A percentile compares a stretch with the other conserved stretches of the same genome.
phyloP scores from a whole-genome alignment of 2,329 filamentous ascomycete genomes.

The Claviceps fusiformis region DNA sequence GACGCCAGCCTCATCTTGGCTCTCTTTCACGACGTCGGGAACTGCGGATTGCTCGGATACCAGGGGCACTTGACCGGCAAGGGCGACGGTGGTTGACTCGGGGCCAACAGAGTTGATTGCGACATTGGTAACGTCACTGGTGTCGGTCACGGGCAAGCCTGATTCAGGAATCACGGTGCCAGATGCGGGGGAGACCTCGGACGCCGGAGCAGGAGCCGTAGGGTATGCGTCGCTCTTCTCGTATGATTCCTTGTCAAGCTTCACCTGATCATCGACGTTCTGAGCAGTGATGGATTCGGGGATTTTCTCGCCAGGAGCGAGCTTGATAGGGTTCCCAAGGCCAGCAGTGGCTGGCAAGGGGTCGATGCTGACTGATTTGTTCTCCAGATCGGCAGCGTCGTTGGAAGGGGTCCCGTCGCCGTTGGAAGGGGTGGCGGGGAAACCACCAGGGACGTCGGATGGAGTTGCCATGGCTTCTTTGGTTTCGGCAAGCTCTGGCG shows the following conservation, averaged over 20 bases:
- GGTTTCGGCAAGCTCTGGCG: slow-evolving; percentile 7
- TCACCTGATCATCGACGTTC: slow-evolving; percentile 57
- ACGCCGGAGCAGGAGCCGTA: slow-evolving; percentile 21
- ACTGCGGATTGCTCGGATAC: slow-evolving; percentile 28
- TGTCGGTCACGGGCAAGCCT: slow-evolving; percentile 50
- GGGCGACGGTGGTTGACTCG: slow-evolving; percentile 50
- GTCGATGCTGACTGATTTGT: slow-evolving; percentile 43
- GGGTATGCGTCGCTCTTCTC: slow-evolving; percentile 59
- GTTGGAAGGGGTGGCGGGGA: slow-evolving; percentile 53
- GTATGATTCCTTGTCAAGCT: slow-evolving; percentile 74
- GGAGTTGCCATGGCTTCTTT: slow-evolving; percentile 14
- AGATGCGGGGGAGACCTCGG: slow-evolving; percentile 40
- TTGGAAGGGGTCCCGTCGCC: slow-evolving; percentile 41
- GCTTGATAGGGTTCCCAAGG: slow-evolving; percentile 64
- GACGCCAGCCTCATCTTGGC: slow-evolving; percentile 51
- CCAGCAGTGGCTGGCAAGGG: slow-evolving; percentile 50
- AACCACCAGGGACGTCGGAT: slow-evolving; percentile 29
- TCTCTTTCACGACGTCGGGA: slow-evolving; percentile 48
- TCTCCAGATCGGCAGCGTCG: slow-evolving; percentile 34
- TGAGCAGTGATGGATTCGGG: slow-evolving; percentile 56
- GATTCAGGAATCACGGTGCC: slow-evolving; percentile 68
- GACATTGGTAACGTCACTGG: slow-evolving; percentile 24
- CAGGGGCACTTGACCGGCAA: slow-evolving; percentile 56
- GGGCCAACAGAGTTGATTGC: slow-evolving; percentile 36
- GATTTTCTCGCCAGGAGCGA: slow-evolving; percentile 69